Evolutionary conservation across 2,329 filamentous ascomycete genomes (phyloP), one percentile per base, ranked within the genome.

Genomic region (Acephala macrosclerotiorum): DNA sequence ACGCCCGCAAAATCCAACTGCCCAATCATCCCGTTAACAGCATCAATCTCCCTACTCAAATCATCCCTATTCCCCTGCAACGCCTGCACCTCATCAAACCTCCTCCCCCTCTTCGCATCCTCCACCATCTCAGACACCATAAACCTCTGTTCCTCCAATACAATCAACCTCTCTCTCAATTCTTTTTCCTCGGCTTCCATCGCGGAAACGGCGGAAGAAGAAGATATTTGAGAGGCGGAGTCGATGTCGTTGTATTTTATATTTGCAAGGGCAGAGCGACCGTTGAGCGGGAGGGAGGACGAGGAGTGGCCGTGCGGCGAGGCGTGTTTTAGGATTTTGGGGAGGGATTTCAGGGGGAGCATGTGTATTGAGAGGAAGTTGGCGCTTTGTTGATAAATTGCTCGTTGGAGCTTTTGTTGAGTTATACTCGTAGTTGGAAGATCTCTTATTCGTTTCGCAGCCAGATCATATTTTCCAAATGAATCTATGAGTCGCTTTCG

Each of bases 71-170:
- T 92, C 67, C 85, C 82, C 1, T 84, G 83, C 51, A 92, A 77
- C 33, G 86, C 87, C 29, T 83, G 83, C 2, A 91, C 88, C 75
- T 92, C 90, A 72, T 92, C 90, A 68, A 91, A 92, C 68, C 87
- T 87, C 36, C 90, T 82, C 65, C 87, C 83, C 72, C 86, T 88
- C 58, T 88, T 89, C 2, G 90, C 90, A 73, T 90, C 87, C 0
- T 84, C 85, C 29, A 92, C 85, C 89, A 92, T 92, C 72, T 90
- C 88, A 1, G 83, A 84, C 0, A 92, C 89, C 71, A 92, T 84
- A 75, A 92, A 92, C 72, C 88, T 89, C 74, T 92, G 90, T 74
- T 92, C 90, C 74, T 92, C 89, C 0, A 92, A 79, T 1, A 92
- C 85, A 45, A 92, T 91, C 12, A 92, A 75, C 11, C 86, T 80